Conservation (phyloP, 306 rosid species). For the Vigna hirtella region DNA sequence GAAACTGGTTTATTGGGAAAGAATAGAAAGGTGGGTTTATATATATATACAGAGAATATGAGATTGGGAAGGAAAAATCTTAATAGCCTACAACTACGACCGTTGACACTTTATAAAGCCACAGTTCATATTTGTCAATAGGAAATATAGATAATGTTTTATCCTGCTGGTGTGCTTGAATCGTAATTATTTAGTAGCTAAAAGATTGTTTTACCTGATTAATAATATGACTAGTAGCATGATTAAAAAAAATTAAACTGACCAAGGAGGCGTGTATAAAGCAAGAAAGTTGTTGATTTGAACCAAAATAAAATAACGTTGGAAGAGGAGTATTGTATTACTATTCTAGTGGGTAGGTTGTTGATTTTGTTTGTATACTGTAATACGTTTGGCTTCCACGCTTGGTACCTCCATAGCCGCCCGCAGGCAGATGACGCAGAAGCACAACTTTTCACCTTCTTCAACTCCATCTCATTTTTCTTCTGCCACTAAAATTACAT, state of each 20-base stretch:
- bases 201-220: neutral
- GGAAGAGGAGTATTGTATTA: neutral
- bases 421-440: conserved; percentile 11
- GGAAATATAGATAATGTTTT: neutral
- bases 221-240: conserved; percentile 17
- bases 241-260: conserved; percentile 2
- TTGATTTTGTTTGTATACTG: neutral
- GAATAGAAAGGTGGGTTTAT: neutral
- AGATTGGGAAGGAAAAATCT: neutral
- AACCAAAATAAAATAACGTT: neutral
- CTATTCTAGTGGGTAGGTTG: conserved; percentile 10
- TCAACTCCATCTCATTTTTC: neutral
- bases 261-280: conserved; percentile 12
- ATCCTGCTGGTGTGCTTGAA: conserved; percentile 30
- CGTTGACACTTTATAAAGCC: conserved; percentile 61
- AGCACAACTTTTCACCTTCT: neutral
- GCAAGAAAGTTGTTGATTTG: conserved; percentile 1
- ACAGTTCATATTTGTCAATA: conserved; percentile 17
- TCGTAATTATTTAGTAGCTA: neutral
- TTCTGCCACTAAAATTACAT: neutral
- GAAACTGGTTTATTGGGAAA: conserved; percentile 12
- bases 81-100: conserved; percentile 77
- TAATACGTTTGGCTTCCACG: conserved; percentile 14
- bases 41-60: neutral
- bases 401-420: neutral